Percentiles rank a stretch among this genome's conserved stretches.
These are phyloP conservation scores for Mikania micrantha DNA, from an alignment of 129 eudicot genomes.

Conservation along the genomic window DNA sequence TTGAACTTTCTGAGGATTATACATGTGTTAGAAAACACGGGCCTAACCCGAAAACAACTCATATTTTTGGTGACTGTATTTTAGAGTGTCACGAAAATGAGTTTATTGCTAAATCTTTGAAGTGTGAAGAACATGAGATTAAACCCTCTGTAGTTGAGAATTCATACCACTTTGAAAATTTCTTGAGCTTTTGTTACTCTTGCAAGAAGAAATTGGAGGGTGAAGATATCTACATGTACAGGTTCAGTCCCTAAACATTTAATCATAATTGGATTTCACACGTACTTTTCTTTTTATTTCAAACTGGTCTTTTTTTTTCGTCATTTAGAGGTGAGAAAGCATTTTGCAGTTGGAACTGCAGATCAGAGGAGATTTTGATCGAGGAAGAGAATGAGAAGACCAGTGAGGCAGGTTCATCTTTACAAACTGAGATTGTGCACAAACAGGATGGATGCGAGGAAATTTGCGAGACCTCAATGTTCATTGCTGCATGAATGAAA, in stretches of 20 bases:
- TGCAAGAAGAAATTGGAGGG: constrained; percentile 95
- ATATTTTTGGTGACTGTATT: constrained; percentile 87
- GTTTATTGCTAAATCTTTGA: constrained; percentile 22
- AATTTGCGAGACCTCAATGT: constrained; percentile 52
- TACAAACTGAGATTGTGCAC: constrained; percentile 15
- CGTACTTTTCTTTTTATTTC: background rate
- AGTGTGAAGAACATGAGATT: constrained; percentile 23
- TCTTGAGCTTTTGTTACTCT: constrained; percentile 78
- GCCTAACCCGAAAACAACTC: constrained; percentile 90
- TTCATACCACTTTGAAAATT: constrained; percentile 39
- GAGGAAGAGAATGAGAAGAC: constrained; percentile 76
- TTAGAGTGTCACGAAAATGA: constrained; percentile 72
- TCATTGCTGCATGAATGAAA: constrained; percentile 45
- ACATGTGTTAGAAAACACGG: constrained; percentile 88
- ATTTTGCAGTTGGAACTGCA: constrained; percentile 80
- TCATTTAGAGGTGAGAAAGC: constrained; percentile 85
- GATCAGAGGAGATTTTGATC: constrained; percentile 62
- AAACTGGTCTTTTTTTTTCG: background rate
- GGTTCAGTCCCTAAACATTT: constrained; percentile 38
- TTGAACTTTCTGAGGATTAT: constrained; percentile 95
- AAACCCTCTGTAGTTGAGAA: constrained; percentile 26
- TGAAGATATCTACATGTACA: constrained; percentile 90
- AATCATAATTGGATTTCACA: background rate
- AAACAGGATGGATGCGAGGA: constrained; percentile 43
- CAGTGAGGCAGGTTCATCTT: constrained; percentile 26